These are phyloP conservation scores for Tylopilus plumbeoviolaceoides DNA, from an alignment of 768 basidiomycete species.

Conservation along the genomic window DNA sequence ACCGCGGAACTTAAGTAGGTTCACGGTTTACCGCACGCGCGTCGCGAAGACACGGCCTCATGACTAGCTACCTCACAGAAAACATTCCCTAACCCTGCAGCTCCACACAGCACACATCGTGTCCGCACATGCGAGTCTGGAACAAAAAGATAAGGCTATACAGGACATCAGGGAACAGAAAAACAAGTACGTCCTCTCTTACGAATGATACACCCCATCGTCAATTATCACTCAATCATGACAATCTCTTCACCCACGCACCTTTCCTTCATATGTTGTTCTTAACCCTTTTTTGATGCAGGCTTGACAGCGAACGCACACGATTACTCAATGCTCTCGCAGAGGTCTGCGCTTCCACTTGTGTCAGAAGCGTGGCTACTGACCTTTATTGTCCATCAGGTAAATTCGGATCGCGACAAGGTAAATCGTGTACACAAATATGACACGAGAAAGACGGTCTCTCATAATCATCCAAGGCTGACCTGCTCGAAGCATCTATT, in stretches of 20 bases:
- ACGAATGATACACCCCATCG: background rate
- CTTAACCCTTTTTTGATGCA: conserved; percentile 26
- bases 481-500: conserved; percentile 63
- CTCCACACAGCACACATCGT: conserved; percentile 85
- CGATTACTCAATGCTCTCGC: conserved; percentile 62
- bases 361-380: conserved; percentile 5
- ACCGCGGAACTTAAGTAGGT: conserved; percentile 86
- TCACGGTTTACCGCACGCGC: background rate
- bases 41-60: background rate
- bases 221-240: background rate
- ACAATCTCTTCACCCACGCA: background rate
- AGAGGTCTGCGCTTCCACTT: conserved; percentile 47
- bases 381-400: conserved; percentile 35
- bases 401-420: conserved; percentile 83
- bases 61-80: conserved; percentile 40
- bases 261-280: conserved; percentile 8
- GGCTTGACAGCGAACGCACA: conserved; percentile 74
- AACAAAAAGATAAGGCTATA: conserved; percentile 72
- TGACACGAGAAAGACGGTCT: conserved; percentile 1
- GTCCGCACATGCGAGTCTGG: conserved; percentile 75
- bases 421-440: conserved; percentile 21
- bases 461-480: conserved; percentile 41
- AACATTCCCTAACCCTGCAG: conserved; percentile 80
- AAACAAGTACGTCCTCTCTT: conserved; percentile 60
- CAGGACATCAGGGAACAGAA: conserved; percentile 82